Evolutionary conservation across 108 stramenopile species (phyloP), one percentile per base, ranked within the genome.

Genomic region (Cyclotella distinguenda): DNA sequence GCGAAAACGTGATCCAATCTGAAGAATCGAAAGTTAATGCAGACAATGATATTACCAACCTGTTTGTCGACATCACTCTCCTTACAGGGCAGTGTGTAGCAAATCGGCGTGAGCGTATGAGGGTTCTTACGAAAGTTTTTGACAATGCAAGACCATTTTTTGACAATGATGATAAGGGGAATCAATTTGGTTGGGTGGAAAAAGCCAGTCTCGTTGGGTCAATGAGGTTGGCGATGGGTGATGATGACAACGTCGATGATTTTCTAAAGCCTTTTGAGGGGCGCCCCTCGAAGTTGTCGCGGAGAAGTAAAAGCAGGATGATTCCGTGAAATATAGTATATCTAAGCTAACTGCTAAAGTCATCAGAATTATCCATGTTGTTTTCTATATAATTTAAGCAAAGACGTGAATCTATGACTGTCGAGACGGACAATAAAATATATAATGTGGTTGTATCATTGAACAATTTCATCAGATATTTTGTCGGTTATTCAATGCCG

Each of bases 71-170:
- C 15, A 69, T 77, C 1, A 57, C 57, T 3, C 11, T 53, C 8
- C 18, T 65, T 31, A 18, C 25, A 16, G 45, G 68, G 6, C 65
- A 36, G 1, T 33, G 46, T 19, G 60, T 63, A 18, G n/a, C 54
- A 27, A 44, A 65, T 45, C 68, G 63, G 22, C 42, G 62, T 11
- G 76, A 77, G 50, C 63, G 62, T 35, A 64, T 50, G 25, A 48
- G 55, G 27, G 49, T 60, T 22, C 51, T 77, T 12, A 77, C 62
- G 15, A 53, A 49, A 30, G 39, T 77, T 11, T 70, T 44, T 25
- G 34, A 77, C 22, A 65, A 62, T 49, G 76, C 76, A 3, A 53
- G 57, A 11, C 63, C 49, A 18, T 77, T 77, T 32, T 77, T 77
- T 45, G 44, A 55, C 30, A 58, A 38, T 0, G 26, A 27, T 19